Conservation (phyloP, 768 basidiomycete species). For the Suillus occidentalis region DNA sequence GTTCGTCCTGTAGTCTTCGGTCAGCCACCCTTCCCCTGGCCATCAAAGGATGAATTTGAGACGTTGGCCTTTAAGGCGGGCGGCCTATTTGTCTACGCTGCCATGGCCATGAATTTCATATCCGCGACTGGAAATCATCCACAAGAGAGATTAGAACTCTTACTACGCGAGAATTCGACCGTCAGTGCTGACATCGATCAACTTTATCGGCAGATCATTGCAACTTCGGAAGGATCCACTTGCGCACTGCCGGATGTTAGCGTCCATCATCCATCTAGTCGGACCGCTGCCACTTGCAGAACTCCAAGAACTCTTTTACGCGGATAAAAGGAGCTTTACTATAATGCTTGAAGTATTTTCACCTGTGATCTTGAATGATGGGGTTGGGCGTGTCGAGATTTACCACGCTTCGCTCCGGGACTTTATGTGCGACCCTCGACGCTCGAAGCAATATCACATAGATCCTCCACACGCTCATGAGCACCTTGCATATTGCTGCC, state of each 20-base stretch:
- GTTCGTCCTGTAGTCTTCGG: slow-evolving; percentile 6
- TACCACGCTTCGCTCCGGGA: slow-evolving; percentile 3
- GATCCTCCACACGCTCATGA: background rate
- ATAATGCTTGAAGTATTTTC: background rate
- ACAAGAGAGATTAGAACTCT: background rate
- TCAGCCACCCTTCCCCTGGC: slow-evolving; percentile 14
- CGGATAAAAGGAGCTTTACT: background rate
- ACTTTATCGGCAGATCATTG: background rate
- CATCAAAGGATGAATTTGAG: slow-evolving; percentile 16
- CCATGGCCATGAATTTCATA: slow-evolving; percentile 19
- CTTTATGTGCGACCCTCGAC: background rate
- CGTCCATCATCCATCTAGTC: background rate
- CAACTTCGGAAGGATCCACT: background rate
- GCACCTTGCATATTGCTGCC: background rate
- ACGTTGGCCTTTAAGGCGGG: slow-evolving; percentile 12
- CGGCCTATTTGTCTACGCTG: slow-evolving; percentile 19
- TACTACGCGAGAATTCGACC: background rate
- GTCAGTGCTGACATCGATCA: background rate
- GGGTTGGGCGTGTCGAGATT: background rate
- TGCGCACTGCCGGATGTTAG: background rate
- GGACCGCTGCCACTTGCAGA: background rate
- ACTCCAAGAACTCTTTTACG: background rate
- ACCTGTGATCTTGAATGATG: background rate
- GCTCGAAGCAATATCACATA: slow-evolving; percentile 3
- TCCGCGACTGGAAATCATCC: background rate